These are phyloP conservation scores for Russula foetens DNA, from an alignment of 768 basidiomycete species.

Conservation along the genomic window DNA sequence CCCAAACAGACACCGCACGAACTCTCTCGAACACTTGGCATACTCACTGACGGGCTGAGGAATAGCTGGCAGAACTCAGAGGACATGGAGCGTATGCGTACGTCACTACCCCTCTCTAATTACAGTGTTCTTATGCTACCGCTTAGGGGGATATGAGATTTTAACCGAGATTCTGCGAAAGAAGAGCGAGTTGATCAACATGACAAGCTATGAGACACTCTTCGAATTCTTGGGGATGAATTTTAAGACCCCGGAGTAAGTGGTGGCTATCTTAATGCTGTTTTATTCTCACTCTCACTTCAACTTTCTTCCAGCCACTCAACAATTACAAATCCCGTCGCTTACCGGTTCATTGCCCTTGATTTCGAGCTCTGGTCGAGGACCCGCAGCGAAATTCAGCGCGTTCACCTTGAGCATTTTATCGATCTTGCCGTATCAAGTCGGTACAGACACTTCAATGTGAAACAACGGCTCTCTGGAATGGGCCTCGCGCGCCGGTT, in stretches of 20 bases:
- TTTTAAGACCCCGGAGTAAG: slow-evolving; percentile 74
- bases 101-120: slow-evolving; percentile 26
- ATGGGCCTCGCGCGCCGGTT: slow-evolving; percentile 64
- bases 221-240: slow-evolving; percentile 85
- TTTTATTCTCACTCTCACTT: not conserved
- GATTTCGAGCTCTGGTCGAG: slow-evolving; percentile 88
- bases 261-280: not conserved
- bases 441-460: slow-evolving; percentile 70
- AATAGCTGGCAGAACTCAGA: slow-evolving; percentile 92
- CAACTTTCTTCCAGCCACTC: slow-evolving; percentile 56
- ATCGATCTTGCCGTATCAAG: slow-evolving; percentile 62
- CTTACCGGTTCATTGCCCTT: slow-evolving; percentile 75
- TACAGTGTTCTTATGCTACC: not conserved
- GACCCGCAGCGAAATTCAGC: slow-evolving; percentile 64
- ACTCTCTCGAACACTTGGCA: slow-evolving; percentile 59
- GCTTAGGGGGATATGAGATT: slow-evolving; percentile 79
- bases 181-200: slow-evolving; percentile 69
- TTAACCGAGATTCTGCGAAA: slow-evolving; percentile 62
- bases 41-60: slow-evolving; percentile 68
- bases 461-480: slow-evolving; percentile 63
- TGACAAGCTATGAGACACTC: slow-evolving; percentile 72
- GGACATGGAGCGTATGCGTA: slow-evolving; percentile 86
- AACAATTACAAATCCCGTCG: slow-evolving; percentile 72
- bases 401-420: slow-evolving; percentile 76
- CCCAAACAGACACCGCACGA: slow-evolving; percentile 60